phyloP scores from a whole-genome alignment of 495 filamentous ascomycete species.

The Apodospora peruviana region DNA sequence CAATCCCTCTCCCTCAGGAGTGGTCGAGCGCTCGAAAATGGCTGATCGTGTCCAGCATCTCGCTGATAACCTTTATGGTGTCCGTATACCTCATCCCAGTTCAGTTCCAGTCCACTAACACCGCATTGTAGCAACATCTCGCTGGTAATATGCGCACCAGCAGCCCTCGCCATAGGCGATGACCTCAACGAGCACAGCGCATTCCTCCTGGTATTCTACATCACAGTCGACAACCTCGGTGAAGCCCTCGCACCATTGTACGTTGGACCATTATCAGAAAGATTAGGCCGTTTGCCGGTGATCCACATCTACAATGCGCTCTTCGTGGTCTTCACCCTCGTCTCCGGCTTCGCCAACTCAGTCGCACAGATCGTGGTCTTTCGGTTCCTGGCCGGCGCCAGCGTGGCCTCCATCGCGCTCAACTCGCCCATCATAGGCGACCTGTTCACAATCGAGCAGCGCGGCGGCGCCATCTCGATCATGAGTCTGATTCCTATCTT shows the following conservation, averaged over 20 bases:
- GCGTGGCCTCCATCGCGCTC: slow-evolving; percentile 49
- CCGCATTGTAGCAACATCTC: too few relatives aligned
- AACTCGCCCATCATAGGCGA: slow-evolving; percentile 57
- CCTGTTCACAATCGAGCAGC: slow-evolving; percentile 46
- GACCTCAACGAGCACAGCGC: too few relatives aligned
- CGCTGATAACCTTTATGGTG: too few relatives aligned
- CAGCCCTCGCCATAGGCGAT: too few relatives aligned
- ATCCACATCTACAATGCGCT: slow-evolving; percentile 59
- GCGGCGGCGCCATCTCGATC: slow-evolving; percentile 48
- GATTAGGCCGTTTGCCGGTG: slow-evolving; percentile 62
- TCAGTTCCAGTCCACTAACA: too few relatives aligned
- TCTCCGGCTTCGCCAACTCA: slow-evolving; percentile 56
- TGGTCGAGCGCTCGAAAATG: too few relatives aligned
- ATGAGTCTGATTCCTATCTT: slow-evolving; percentile 47
- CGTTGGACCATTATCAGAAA: slow-evolving; percentile 67
- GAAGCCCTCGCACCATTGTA: slow-evolving; percentile 60
- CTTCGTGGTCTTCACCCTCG: slow-evolving; percentile 59
- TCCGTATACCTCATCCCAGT: too few relatives aligned
- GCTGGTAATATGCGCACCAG: too few relatives aligned
- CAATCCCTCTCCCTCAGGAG: too few relatives aligned
- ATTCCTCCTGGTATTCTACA: too few relatives aligned
- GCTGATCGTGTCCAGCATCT: too few relatives aligned
- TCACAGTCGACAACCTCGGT: slow-evolving; percentile 58
- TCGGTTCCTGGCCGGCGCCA: slow-evolving; percentile 58
- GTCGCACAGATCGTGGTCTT: slow-evolving; percentile 56